A percentile compares a stretch with the other conserved stretches of the same genome.
phyloP scores from a whole-genome alignment of 495 filamentous ascomycete genomes.

The Daldinia concentrica region DNA sequence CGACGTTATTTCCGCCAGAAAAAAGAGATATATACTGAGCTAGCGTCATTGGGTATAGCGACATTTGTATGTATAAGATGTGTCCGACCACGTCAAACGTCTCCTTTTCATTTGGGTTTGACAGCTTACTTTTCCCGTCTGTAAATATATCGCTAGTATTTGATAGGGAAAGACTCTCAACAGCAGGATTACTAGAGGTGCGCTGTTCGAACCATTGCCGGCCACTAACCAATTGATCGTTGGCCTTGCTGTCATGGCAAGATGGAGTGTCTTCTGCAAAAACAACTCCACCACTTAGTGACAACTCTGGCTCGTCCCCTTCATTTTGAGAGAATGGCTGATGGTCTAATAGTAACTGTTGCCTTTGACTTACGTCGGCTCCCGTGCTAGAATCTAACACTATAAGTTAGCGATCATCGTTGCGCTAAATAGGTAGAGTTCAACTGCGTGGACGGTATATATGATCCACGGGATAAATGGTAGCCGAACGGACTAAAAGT shows the following conservation, averaged over 20 bases:
- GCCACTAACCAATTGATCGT: not conserved
- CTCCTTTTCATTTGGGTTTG: constrained; percentile 45
- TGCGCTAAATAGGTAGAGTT: not conserved
- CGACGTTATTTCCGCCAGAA: constrained; percentile 14
- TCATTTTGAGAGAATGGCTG: constrained; percentile 32
- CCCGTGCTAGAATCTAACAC: constrained; percentile 9
- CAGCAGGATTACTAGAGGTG: constrained; percentile 47
- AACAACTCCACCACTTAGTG: constrained; percentile 38
- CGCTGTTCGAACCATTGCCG: constrained; percentile 48
- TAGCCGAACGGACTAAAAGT: not conserved
- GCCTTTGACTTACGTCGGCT: constrained; percentile 8
- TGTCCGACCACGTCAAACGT: constrained; percentile 51
- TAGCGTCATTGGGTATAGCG: constrained; percentile 63
- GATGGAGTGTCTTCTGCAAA: constrained; percentile 44
- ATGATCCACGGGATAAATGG: not conserved
- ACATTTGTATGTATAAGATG: constrained; percentile 67
- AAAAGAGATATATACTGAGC: constrained; percentile 50
- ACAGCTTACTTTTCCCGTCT: constrained; percentile 57
- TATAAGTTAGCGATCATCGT: constrained; percentile 8
- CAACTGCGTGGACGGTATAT: not conserved
- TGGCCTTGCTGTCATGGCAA: not conserved
- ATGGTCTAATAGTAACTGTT: constrained; percentile 33
- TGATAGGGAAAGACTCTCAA: constrained; percentile 48
- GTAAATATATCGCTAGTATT: constrained; percentile 60
- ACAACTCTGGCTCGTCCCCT: constrained; percentile 13